phyloP scores from a whole-genome alignment of 495 filamentous ascomycete genomes.

The Penicillium subrubescens region DNA sequence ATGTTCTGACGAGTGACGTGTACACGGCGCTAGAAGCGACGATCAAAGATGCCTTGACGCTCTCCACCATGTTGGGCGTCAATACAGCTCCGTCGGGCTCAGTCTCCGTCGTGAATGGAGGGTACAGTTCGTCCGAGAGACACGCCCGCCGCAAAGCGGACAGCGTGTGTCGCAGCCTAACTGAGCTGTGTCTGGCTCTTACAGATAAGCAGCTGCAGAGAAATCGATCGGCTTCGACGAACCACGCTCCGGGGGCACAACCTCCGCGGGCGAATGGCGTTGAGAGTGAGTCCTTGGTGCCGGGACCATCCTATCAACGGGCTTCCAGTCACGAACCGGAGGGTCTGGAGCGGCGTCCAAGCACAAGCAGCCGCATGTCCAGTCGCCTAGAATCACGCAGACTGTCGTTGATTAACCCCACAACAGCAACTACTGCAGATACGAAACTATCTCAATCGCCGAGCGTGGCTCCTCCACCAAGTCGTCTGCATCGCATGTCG shows the following conservation, averaged over 20 bases:
- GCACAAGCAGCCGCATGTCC: constrained; percentile 62
- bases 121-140: constrained; percentile 64
- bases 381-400: constrained; percentile 75
- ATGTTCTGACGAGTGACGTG: constrained; percentile 65
- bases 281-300: constrained; percentile 35
- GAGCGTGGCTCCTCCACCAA: constrained; percentile 31
- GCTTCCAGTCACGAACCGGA: constrained; percentile 50
- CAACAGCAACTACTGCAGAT: constrained; percentile 24
- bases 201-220: constrained; percentile 50
- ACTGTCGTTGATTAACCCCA: constrained; percentile 57
- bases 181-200: constrained; percentile 87
- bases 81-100: constrained; percentile 67
- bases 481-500: constrained; percentile 42
- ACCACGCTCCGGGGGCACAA: constrained; percentile 27
- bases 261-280: constrained; percentile 31
- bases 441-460: constrained; percentile 32
- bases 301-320: constrained; percentile 37
- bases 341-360: constrained; percentile 34
- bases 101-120: constrained; percentile 53
- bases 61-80: constrained; percentile 73
- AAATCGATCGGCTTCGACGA: constrained; percentile 28
- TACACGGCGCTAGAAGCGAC: constrained; percentile 82
- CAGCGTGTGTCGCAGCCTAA: constrained; percentile 87
- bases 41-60: constrained; percentile 73
- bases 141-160: constrained; percentile 88